Percentiles rank a stretch among this genome's conserved stretches.
Evolutionary conservation across 192 early-diverging fungal genomes (phyloP).

Genomic region (Lunasporangiospora selenospora): DNA sequence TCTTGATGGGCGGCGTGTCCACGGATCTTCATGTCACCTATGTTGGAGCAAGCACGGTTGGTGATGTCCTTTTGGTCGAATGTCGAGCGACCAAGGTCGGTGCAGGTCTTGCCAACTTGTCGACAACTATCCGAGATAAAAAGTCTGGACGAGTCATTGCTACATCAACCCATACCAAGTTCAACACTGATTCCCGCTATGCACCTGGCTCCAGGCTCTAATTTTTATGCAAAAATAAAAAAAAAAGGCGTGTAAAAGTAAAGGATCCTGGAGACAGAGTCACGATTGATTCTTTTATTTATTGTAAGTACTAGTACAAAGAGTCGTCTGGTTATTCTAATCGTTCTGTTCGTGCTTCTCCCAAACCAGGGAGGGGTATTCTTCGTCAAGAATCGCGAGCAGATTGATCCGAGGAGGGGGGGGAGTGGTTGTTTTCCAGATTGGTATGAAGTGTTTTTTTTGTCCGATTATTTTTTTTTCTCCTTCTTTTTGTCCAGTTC

Average conservation of each 20-base stretch:
- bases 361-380: constrained; percentile 3
- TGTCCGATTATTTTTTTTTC: background rate
- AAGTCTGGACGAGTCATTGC: constrained; percentile 27
- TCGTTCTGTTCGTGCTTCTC: constrained; percentile 1
- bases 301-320: too few relatives aligned
- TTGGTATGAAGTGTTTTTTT: too few relatives aligned
- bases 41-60: constrained; percentile 32
- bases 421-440: background rate
- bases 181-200: constrained; percentile 47
- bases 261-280: background rate
- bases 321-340: constrained; percentile 2
- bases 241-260: background rate
- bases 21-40: constrained; percentile 50
- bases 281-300: constrained; percentile 1
- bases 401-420: background rate
- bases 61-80: constrained; percentile 34
- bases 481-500: background rate
- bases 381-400: background rate
- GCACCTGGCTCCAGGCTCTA: constrained; percentile 33
- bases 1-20: constrained; percentile 43
- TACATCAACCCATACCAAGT: constrained; percentile 43
- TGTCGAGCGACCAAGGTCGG: constrained; percentile 44
- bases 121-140: constrained; percentile 34
- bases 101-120: constrained; percentile 32
- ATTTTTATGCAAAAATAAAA: background rate